Conservation (phyloP, 2,329 filamentous ascomycete genomes). For the Aphanoascus verrucosus region DNA sequence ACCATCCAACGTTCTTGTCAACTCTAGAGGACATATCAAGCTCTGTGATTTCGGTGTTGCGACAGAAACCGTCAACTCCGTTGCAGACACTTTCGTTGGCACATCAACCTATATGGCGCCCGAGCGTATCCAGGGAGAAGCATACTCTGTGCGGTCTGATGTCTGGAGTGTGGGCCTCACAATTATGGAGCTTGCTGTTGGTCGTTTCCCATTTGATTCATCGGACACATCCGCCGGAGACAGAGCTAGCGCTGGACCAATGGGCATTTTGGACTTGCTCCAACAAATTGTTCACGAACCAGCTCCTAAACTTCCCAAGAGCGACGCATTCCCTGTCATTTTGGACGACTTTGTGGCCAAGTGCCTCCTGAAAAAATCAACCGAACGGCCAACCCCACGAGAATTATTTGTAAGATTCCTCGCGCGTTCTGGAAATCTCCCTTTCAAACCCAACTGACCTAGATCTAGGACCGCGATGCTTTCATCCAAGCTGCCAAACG, state of each 20-base stretch:
- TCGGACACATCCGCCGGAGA: conserved; percentile 66
- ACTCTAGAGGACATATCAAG: conserved; percentile 89
- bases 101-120: conserved; percentile 99
- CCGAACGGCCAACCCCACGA: conserved; percentile 79
- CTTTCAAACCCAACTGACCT: not conserved
- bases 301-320: conserved; percentile 86
- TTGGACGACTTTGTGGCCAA: conserved; percentile 96
- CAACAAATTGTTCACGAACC: conserved; percentile 98
- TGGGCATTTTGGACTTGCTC: conserved; percentile 87
- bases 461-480: conserved; percentile 66
- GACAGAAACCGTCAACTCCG: conserved; percentile 92
- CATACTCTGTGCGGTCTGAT: conserved; percentile 95
- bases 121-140: conserved; percentile 91
- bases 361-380: conserved; percentile 81
- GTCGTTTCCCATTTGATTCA: conserved; percentile 85
- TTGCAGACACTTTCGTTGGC: conserved; percentile 95
- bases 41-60: conserved; percentile 99
- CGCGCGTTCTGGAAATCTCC: not conserved
- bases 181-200: conserved; percentile 95
- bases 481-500: conserved; percentile 95
- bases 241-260: conserved; percentile 58
- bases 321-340: conserved; percentile 90
- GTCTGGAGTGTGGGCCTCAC: conserved; percentile 96
- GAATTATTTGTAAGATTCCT: conserved; percentile 67
- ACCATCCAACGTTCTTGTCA: conserved; percentile 92